A percentile compares a stretch with the other conserved stretches of the same genome.
phyloP scores from a whole-genome alignment of 1,284 basidiomycete species.

The Boletus holoroseus region DNA sequence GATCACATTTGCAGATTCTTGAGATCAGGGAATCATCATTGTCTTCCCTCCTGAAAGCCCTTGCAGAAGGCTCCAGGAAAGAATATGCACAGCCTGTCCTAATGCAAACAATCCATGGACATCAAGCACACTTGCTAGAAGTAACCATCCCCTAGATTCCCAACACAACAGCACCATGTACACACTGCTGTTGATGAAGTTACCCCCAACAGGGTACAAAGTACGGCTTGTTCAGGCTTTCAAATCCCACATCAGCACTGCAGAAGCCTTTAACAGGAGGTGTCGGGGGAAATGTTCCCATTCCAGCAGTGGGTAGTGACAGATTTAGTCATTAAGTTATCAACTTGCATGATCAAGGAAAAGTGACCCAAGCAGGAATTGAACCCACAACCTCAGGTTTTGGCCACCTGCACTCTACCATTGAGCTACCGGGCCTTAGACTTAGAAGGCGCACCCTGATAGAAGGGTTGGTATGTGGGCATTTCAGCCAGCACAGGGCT shows the following conservation, averaged over 20 bases:
- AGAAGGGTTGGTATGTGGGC: too few relatives aligned
- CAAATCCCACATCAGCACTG: slow-evolving; percentile 76
- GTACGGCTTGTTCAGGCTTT: slow-evolving; percentile 97
- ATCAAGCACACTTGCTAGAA: slow-evolving; percentile 85
- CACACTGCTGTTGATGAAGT: slow-evolving; percentile 88
- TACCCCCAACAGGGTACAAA: slow-evolving; percentile 78
- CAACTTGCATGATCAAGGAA: too few relatives aligned
- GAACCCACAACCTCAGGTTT: too few relatives aligned
- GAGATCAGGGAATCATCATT: slow-evolving; percentile 12
- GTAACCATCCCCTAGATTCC: slow-evolving; percentile 84
- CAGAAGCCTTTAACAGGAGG: slow-evolving; percentile 80
- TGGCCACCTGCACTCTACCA: too few relatives aligned
- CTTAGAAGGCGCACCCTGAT: too few relatives aligned
- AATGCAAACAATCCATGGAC: slow-evolving; percentile 89
- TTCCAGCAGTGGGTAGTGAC: too few relatives aligned
- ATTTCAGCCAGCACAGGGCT: too few relatives aligned
- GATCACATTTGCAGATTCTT: slow-evolving; percentile 35
- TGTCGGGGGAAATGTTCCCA: too few relatives aligned
- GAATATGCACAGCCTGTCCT: slow-evolving; percentile 87
- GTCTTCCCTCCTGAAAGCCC: slow-evolving; percentile 23
- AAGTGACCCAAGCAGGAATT: too few relatives aligned
- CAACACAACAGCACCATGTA: slow-evolving; percentile 78
- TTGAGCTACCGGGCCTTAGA: too few relatives aligned
- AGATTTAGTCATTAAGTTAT: too few relatives aligned
- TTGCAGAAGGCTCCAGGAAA: slow-evolving; percentile 48